Percentiles rank a stretch among this genome's conserved stretches.
Evolutionary conservation across 441 rosid species (phyloP).

Genomic region (Pelargonium citronellum): DNA sequence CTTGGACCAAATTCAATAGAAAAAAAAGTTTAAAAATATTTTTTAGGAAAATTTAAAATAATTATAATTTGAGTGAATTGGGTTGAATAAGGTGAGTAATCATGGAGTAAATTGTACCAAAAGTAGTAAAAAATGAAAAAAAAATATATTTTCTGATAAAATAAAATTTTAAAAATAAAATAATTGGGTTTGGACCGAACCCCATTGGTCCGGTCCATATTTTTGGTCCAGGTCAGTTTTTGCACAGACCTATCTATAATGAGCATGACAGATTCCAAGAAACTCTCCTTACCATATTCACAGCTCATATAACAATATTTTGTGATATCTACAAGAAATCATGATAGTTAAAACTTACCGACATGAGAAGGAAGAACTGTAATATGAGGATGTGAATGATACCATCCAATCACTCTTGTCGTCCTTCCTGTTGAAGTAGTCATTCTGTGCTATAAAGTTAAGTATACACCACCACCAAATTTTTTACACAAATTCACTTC

Average conservation of each 20-base stretch:
- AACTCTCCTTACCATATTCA: background rate
- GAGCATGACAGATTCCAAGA: background rate
- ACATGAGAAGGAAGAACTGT: conserved; percentile 98
- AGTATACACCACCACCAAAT: conserved; percentile 29
- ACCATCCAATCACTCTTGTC: conserved; percentile 95
- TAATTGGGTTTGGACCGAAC: no score
- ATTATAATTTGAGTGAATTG: no score
- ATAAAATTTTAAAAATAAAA: no score
- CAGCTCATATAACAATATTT: background rate
- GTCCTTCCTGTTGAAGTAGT: conserved; percentile 70
- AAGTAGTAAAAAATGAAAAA: no score
- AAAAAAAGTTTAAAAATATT: no score
- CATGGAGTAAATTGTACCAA: no score
- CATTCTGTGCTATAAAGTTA: conserved; percentile 70
- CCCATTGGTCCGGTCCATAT: no score
- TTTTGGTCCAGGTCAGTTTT: no score
- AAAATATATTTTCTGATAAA: no score
- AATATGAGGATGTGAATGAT: conserved; percentile 97
- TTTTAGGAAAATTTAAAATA: no score
- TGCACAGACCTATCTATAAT: background rate
- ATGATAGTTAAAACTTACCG: conserved; percentile 39
- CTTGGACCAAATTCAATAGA: no score
- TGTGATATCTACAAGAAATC: background rate
- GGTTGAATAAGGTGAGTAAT: no score
- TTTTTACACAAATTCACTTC: background rate